Evolutionary conservation across 1,284 basidiomycete genomes (phyloP), one percentile per base, ranked within the genome.

Genomic region (Naganishia cerealis): DNA sequence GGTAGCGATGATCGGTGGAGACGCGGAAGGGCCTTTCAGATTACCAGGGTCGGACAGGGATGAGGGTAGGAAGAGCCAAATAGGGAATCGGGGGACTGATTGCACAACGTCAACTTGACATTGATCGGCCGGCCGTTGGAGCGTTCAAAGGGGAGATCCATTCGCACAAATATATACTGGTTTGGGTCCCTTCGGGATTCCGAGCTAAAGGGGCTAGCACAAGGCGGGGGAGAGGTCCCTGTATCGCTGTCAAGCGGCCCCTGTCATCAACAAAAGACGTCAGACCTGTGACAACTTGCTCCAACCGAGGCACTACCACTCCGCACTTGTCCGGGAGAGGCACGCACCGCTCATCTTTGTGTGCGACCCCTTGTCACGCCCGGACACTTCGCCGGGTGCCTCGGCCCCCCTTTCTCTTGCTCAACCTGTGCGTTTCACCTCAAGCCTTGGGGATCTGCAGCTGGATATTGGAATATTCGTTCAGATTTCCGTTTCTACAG

Each of bases 341-440:
- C 33, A 18, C 7, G 15, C n/a, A 36, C 33, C 12, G 54, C 46
- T 50, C 46, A 50, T 50, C n/a, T 8, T 24, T 21, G 54, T 33
- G 54, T 56, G 39, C 54, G n/a, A 38, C 21, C 16, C 1, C 2
- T 56, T 39, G 54, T 56, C 54, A 56, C 46, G 18, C 7, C 46
- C 46, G 46, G 46, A 50, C 21, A 18, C 43, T 10, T 16, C 43
- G 16, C 16, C 16, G 43, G 43, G 43, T 7, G 12, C 16, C 16
- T 18, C 16, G 15, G 16, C 18, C 21, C 21, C n/a, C n/a, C 8
- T 24, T n/a, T 21, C 21, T 21, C 24, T 36, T 33, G 29, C 54
- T 12, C n/a, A 38, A 38, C 54, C 54, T 33, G 54, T 56, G 54
- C 54, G 54, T 56, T 56, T 56, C 54, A 56, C n/a, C 4, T 36